These are phyloP conservation scores for Arabidopsis arenosa DNA, from an alignment of 345 rosid genomes.

Conservation along the genomic window DNA sequence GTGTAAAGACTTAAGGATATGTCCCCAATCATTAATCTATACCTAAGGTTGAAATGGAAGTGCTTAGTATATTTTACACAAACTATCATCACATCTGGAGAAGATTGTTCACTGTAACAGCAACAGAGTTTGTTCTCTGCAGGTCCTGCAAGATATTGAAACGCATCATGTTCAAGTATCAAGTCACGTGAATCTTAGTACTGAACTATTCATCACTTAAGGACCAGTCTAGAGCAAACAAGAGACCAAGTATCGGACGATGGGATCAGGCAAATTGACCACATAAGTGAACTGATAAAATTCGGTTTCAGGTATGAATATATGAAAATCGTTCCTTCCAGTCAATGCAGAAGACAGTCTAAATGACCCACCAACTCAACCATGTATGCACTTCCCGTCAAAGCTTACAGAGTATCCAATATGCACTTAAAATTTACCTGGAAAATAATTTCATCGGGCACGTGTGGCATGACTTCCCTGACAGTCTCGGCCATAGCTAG, in stretches of 20 bases:
- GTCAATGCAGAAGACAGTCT: conserved; percentile 8
- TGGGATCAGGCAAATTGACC: conserved; percentile 9
- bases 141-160: conserved; percentile 72
- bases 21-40: conserved; percentile 39
- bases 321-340: neutral
- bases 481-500: conserved; percentile 97
- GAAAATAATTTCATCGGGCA: conserved; percentile 87
- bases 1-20: conserved; percentile 32
- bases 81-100: conserved; percentile 76
- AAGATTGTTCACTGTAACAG: conserved; percentile 95
- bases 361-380: conserved; percentile 23
- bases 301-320: conserved; percentile 8
- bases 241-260: neutral
- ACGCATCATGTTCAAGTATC: conserved; percentile 33
- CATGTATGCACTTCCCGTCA: conserved; percentile 10
- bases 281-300: neutral
- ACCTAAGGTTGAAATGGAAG: conserved; percentile 45
- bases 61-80: conserved; percentile 16
- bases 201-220: conserved; percentile 11
- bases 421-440: conserved; percentile 59
- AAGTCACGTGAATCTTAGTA: conserved; percentile 19
- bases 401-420: conserved; percentile 16
- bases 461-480: conserved; percentile 91
- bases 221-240: conserved; percentile 8
- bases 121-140: conserved; percentile 91